Conservation (phyloP, 495 filamentous ascomycete genomes). For the Polyplosphaeria fusca region DNA sequence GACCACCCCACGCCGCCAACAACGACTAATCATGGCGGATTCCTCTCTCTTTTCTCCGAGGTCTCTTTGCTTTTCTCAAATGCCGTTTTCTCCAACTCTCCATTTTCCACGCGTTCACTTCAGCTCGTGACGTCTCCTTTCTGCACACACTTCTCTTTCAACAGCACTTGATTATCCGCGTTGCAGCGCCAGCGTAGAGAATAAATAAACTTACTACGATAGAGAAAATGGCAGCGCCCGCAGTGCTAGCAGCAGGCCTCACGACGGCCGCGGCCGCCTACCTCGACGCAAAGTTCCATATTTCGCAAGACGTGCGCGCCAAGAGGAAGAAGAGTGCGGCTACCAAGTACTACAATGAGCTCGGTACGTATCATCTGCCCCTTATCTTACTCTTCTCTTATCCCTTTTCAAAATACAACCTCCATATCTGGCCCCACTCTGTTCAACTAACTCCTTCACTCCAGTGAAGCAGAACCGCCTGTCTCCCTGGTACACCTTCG, state of each 20-base stretch:
- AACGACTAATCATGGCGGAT: too few species aligned
- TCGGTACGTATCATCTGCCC: constrained; percentile 33
- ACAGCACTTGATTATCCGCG: too few species aligned
- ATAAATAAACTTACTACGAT: too few species aligned
- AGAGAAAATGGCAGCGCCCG: not conserved
- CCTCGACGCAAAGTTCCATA: constrained; percentile 65
- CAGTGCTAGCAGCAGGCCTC: constrained; percentile 40
- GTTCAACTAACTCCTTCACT: not conserved
- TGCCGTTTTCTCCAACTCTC: too few species aligned
- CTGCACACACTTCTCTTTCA: too few species aligned
- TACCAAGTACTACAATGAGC: constrained; percentile 42
- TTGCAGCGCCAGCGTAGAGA: too few species aligned
- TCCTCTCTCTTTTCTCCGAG: too few species aligned
- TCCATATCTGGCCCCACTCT: not conserved
- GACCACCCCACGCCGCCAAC: too few species aligned
- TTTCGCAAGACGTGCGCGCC: constrained; percentile 55
- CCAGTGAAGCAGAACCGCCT: constrained; percentile 51
- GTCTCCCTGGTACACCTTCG: constrained; percentile 64
- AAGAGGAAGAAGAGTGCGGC: constrained; percentile 37
- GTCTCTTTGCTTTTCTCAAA: too few species aligned
- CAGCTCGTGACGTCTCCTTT: too few species aligned
- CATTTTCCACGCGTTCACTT: too few species aligned
- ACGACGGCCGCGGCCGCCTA: constrained; percentile 56
- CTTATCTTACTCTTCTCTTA: not conserved
- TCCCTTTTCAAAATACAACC: not conserved